Percentiles rank a stretch among this genome's conserved stretches.
phyloP scores from a whole-genome alignment of 768 basidiomycete species.

The Trametes elegans region DNA sequence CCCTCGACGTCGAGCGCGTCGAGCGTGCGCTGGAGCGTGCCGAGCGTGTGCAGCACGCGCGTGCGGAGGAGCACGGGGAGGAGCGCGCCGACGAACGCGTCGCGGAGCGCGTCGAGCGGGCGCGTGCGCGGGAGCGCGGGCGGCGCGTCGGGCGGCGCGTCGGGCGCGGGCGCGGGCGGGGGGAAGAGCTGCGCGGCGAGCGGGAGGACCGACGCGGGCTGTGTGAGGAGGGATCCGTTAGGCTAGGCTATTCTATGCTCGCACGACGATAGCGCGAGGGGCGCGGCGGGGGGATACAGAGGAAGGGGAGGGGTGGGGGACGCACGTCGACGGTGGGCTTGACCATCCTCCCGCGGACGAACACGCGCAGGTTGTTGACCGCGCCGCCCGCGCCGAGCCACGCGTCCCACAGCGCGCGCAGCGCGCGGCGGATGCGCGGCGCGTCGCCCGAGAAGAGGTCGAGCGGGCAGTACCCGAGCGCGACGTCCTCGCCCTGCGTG shows the following conservation, averaged over 20 bases:
- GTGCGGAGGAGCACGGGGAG: slow-evolving; percentile 47
- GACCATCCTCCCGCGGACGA: slow-evolving; percentile 61
- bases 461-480: slow-evolving; percentile 75
- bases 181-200: slow-evolving; percentile 23
- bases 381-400: slow-evolving; percentile 68
- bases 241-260: not conserved
- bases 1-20: slow-evolving; percentile 88
- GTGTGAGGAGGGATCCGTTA: not conserved
- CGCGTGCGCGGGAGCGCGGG: slow-evolving; percentile 7
- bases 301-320: not conserved
- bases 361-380: slow-evolving; percentile 82
- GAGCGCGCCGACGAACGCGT: slow-evolving; percentile 50
- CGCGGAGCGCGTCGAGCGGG: slow-evolving; percentile 40
- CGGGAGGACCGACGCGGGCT: slow-evolving; percentile 20
- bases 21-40: slow-evolving; percentile 67
- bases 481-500: slow-evolving; percentile 36
- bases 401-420: slow-evolving; percentile 66
- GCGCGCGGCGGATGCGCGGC: slow-evolving; percentile 57
- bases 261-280: too few species aligned
- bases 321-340: slow-evolving; percentile 45
- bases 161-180: slow-evolving; percentile 11
- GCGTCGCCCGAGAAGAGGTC: slow-evolving; percentile 81
- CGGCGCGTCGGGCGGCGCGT: slow-evolving; percentile 22
- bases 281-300: not conserved
- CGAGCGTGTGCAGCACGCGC: slow-evolving; percentile 52